These are phyloP conservation scores for Dorcoceras hygrometricum DNA, from an alignment of 257 asterid species.

Conservation along the genomic window DNA sequence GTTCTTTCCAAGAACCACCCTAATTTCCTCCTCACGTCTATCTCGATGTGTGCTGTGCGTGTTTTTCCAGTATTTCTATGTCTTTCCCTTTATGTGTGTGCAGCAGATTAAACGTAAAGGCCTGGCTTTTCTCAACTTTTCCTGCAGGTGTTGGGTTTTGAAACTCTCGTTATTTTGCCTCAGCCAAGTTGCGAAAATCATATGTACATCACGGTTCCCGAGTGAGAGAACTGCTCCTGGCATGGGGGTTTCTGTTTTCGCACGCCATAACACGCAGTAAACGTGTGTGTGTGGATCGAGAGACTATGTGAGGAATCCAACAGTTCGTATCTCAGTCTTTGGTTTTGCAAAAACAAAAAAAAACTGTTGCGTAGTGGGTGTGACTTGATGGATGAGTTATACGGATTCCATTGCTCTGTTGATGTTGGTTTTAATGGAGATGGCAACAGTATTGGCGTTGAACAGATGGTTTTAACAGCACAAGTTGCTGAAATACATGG, in stretches of 20 bases:
- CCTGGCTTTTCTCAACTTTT: conserved; percentile 7
- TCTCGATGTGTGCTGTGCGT: background rate
- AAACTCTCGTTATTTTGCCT: background rate
- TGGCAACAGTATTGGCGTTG: conserved; percentile 13
- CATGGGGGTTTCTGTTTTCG: too few relatives aligned
- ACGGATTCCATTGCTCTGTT: conserved; percentile 43
- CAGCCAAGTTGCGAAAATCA: background rate
- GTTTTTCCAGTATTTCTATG: background rate
- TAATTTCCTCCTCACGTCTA: conserved; percentile 2
- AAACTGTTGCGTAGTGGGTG: conserved; percentile 5
- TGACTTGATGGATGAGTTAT: conserved; percentile 45
- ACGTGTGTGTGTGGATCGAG: too few relatives aligned
- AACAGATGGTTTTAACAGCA: conserved; percentile 19
- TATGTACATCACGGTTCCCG: background rate
- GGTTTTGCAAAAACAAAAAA: background rate
- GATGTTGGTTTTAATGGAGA: conserved; percentile 21
- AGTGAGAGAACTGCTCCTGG: too few relatives aligned
- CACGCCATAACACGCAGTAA: too few relatives aligned
- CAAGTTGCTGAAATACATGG: conserved; percentile 7
- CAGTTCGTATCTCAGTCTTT: too few relatives aligned
- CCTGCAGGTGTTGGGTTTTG: conserved; percentile 2
- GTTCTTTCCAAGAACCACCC: conserved; percentile 20
- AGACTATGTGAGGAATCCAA: too few relatives aligned
- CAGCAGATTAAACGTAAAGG: background rate
- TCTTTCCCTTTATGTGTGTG: conserved; percentile 9